Conservation (phyloP, 805 yeast genomes). For the Candida fluviatilis region DNA sequence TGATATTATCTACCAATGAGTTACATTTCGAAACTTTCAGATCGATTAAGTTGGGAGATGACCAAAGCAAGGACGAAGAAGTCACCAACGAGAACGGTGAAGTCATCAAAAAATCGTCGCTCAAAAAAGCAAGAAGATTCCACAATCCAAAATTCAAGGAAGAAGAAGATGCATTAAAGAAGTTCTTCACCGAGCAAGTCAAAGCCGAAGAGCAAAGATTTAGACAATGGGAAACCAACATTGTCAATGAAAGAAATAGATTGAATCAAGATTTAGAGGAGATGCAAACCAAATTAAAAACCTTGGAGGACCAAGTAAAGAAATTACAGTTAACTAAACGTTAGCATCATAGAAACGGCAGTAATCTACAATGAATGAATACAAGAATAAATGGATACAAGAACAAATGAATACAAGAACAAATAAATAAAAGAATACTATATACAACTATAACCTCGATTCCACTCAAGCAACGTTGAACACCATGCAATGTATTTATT, state of each 20-base stretch:
- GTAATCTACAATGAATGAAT: no score
- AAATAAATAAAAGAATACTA: no score
- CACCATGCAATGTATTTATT: no score
- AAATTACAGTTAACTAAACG: conserved; percentile 42
- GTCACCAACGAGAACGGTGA: conserved; percentile 29
- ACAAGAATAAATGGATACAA: no score
- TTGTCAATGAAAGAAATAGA: conserved; percentile 90
- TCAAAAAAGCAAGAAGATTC: conserved; percentile 51
- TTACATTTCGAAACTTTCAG: conserved; percentile 79
- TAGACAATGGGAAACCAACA: conserved; percentile 97
- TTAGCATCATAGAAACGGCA: conserved; percentile 9
- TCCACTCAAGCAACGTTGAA: no score
- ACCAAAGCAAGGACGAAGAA: conserved; percentile 25
- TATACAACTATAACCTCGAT: no score
- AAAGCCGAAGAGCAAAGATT: conserved; percentile 95
- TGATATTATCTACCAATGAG: conserved; percentile 76
- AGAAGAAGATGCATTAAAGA: conserved; percentile 91
- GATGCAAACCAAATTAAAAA: conserved; percentile 71
- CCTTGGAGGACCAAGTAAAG: conserved; percentile 72
- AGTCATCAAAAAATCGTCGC: conserved; percentile 21
- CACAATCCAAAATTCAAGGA: conserved; percentile 91
- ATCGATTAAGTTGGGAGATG: conserved; percentile 56
- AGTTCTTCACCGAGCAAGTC: conserved; percentile 92
- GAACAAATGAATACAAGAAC: no score
- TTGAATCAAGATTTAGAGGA: conserved; percentile 91